Percentiles rank a stretch among this genome's conserved stretches.
These are phyloP conservation scores for Pichia sp. DNA, from an alignment of 1,139 yeast species.

Conservation along the genomic window DNA sequence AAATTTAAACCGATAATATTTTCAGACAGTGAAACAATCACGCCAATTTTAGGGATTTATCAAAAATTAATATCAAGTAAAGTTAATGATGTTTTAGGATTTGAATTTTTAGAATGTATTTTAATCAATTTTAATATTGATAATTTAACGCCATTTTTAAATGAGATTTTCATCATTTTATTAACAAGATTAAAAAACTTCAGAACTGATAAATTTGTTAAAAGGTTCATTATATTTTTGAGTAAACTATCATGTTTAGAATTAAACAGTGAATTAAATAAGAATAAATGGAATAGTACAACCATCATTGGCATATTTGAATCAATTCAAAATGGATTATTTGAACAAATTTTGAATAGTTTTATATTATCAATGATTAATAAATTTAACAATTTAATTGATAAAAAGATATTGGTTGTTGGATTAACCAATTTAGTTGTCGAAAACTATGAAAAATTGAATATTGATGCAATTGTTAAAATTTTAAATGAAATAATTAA, in stretches of 20 bases:
- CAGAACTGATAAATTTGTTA: slow-evolving; percentile 75
- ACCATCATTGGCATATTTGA: slow-evolving; percentile 55
- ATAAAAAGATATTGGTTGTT: slow-evolving; percentile 67
- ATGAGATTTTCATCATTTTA: slow-evolving; percentile 68
- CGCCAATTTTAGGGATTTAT: slow-evolving; percentile 91
- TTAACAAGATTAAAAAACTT: slow-evolving; percentile 75
- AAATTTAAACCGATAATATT: slow-evolving; percentile 53
- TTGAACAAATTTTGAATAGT: slow-evolving; percentile 32
- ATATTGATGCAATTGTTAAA: slow-evolving; percentile 37
- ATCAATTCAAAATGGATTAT: slow-evolving; percentile 47
- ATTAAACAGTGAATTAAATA: slow-evolving; percentile 18
- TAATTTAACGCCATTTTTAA: slow-evolving; percentile 48
- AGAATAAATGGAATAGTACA: slow-evolving; percentile 36
- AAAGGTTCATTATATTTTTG: slow-evolving; percentile 62
- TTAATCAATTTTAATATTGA: slow-evolving; percentile 50
- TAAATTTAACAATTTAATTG: slow-evolving; percentile 59
- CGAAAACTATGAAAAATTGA: slow-evolving; percentile 27
- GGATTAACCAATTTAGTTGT: slow-evolving; percentile 63
- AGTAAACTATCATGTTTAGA: slow-evolving; percentile 43
- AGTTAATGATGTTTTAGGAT: slow-evolving; percentile 72
- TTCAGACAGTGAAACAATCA: slow-evolving; percentile 39
- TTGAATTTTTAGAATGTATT: slow-evolving; percentile 73
- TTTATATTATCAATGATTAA: slow-evolving; percentile 65
- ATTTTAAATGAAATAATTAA: slow-evolving; percentile 49
- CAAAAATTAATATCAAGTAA: slow-evolving; percentile 87